Base-by-base conservation (phyloP, 257 asterid genomes). In the Ajuga chamaepitys region DNA sequence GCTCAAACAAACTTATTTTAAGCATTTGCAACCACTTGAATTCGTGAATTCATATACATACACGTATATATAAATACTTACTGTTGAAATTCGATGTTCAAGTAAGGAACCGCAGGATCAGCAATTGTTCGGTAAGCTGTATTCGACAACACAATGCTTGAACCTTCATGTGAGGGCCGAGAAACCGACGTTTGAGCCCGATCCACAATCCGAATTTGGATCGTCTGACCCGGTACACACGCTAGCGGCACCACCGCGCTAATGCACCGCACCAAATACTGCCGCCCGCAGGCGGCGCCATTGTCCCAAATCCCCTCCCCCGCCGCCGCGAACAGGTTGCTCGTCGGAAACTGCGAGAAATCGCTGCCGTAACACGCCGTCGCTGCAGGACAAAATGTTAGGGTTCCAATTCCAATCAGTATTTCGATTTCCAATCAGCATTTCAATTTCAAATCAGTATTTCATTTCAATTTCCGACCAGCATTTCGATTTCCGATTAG, bases 281-380 rank as follows among this genome's bases (percentile, higher is more conserved):
- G 86, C 62, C 98, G 79, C 42, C 98, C 98, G 40, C 96, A 88
- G 1, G 94, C 83, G 0, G 95, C 95, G 3, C 96, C 91, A 16
- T 86, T 81, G 68, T 88, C 95, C 96, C 96, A 86, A 6, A 84
- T 65, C 55, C 88, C 93, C 66, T 86, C 96, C 2, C 96, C 90
- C 0, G 89, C 96, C 3, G 98, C 94, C 10, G 83, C 96, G 22
- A 88, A 88, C 7, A 79, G 64, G 61, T 80, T 78, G 83, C 78
- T 86, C 38, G 83, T 32, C 24, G 98, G 96, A 9, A 91, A 84
- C 53, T 81, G 84, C 1, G 91, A 58, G n/a, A 38, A 12, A 38
- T 86, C 95, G 0, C 9, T 54, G 28, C 91, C 96, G 55, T 67
- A 83, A 58, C 97, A 89, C 52, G 87, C 97, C 9, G 87, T 83